Evolutionary conservation across 495 filamentous ascomycete species (phyloP).

Genomic region (Penicillium lividum): DNA sequence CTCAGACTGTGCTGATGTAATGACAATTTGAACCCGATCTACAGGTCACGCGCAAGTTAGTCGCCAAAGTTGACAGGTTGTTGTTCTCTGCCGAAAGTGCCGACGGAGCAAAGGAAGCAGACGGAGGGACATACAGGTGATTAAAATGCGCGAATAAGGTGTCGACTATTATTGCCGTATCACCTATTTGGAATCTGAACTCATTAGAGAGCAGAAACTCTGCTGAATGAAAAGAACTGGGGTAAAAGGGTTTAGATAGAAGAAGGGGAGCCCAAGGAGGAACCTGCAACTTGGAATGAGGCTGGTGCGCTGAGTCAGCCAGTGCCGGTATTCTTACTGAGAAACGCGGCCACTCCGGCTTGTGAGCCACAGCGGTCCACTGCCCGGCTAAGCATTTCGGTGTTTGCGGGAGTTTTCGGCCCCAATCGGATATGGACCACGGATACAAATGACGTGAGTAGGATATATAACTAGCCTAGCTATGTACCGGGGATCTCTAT

Average conservation of each 20-base stretch:
- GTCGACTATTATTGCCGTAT: constrained; percentile 50
- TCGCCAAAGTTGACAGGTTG: constrained; percentile 24
- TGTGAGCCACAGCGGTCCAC: constrained; percentile 13
- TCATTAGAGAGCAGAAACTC: constrained; percentile 49
- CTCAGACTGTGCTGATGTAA: constrained; percentile 10
- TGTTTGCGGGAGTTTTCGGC: constrained; percentile 30
- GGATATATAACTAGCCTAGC: too few relatives aligned
- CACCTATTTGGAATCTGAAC: constrained; percentile 46
- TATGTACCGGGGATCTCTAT: too few relatives aligned
- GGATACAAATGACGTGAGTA: not conserved
- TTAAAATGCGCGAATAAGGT: constrained; percentile 35
- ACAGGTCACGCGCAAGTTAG: constrained; percentile 17
- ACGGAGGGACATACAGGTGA: constrained; percentile 20
- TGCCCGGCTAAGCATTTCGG: constrained; percentile 29
- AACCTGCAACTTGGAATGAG: constrained; percentile 20
- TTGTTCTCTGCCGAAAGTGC: constrained; percentile 28
- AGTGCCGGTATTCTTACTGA: constrained; percentile 19
- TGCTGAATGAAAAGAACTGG: constrained; percentile 20
- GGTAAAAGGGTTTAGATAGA: constrained; percentile 16
- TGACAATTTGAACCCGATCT: constrained; percentile 14
- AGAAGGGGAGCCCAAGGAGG: constrained; percentile 22
- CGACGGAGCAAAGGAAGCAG: constrained; percentile 39
- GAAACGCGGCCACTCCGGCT: constrained; percentile 7
- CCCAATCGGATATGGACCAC: constrained; percentile 21
- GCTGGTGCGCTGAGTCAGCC: constrained; percentile 33